These are phyloP conservation scores for Pythium guiyangense DNA, from an alignment of 352 stramenopile species.

Conservation along the genomic window DNA sequence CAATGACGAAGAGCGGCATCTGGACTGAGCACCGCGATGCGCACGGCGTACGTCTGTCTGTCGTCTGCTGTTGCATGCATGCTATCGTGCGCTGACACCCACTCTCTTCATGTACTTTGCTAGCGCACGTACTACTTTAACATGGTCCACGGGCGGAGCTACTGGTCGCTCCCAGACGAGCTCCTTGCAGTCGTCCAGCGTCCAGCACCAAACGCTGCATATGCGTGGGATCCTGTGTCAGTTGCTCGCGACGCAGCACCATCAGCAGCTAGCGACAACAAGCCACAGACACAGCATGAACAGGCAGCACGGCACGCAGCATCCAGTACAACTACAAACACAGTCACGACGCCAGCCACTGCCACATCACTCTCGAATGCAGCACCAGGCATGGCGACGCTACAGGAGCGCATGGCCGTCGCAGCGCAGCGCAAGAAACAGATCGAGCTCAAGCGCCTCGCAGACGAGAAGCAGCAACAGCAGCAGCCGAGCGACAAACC, in stretches of 20 bases:
- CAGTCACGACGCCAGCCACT: too few species aligned
- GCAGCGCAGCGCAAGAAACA: conserved; percentile 53
- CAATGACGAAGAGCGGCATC: conserved; percentile 62
- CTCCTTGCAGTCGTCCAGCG: conserved; percentile 41
- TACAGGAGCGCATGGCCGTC: conserved; percentile 60
- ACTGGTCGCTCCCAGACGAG: conserved; percentile 62
- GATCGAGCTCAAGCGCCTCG: conserved; percentile 26
- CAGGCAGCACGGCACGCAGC: conserved; percentile 22
- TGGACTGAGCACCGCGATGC: conserved; percentile 74
- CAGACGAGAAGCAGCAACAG: conserved; percentile 7
- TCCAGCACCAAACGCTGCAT: conserved; percentile 3
- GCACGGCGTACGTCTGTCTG: conserved; percentile 34
- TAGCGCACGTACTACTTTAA: conserved; percentile 82
- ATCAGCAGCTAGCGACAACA: conserved; percentile 29
- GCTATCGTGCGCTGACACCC: neutral
- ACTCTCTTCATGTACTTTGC: neutral
- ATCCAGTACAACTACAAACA: neutral
- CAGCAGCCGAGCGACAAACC: neutral
- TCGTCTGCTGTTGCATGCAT: neutral
- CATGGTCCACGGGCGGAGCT: conserved; percentile 66
- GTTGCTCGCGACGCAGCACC: conserved; percentile 26
- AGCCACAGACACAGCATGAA: conserved; percentile 25
- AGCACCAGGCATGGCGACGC: conserved; percentile 13
- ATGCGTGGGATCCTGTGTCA: too few species aligned
- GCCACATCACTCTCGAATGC: too few species aligned